phyloP scores from a whole-genome alignment of 2,329 filamentous ascomycete species.

The Ophiocordyceps camponoti-floridani region DNA sequence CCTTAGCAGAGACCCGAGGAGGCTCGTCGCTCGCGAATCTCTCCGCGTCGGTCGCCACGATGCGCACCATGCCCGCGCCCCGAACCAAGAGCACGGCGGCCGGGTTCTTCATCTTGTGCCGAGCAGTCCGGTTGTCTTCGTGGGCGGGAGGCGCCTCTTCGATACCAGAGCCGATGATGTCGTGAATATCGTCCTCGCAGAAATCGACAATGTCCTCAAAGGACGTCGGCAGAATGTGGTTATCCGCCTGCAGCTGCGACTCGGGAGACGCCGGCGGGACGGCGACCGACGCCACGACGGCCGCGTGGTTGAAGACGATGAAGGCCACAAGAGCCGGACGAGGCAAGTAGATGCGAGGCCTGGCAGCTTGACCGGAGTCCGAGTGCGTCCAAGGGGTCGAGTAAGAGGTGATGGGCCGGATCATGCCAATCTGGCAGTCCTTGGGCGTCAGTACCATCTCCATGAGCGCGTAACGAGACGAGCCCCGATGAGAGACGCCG shows the following conservation, averaged over 20 bases:
- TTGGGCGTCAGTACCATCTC: conserved; percentile 45
- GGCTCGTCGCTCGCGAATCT: conserved; percentile 39
- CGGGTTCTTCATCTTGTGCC: conserved; percentile 42
- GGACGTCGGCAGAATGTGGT: conserved; percentile 40
- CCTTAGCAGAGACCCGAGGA: conserved; percentile 58
- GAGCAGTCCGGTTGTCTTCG: conserved; percentile 31
- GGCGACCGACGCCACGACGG: conserved; percentile 59
- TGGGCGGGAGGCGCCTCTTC: conserved; percentile 32
- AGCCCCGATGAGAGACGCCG: conserved; percentile 31
- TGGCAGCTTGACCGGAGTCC: conserved; percentile 14
- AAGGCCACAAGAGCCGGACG: conserved; percentile 66
- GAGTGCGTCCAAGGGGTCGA: conserved; percentile 29
- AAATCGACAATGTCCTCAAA: conserved; percentile 85
- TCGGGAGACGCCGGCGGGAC: conserved; percentile 53
- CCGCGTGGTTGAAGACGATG: conserved; percentile 59
- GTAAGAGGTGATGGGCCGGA: conserved; percentile 51
- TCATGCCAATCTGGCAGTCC: conserved; percentile 39
- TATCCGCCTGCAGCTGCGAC: conserved; percentile 54
- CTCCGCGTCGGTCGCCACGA: conserved; percentile 39
- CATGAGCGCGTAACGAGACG: conserved; percentile 55
- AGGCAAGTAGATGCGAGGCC: conserved; percentile 59
- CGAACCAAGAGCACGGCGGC: conserved; percentile 43
- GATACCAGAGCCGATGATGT: conserved; percentile 44
- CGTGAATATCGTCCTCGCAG: conserved; percentile 42
- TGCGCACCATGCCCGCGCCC: conserved; percentile 41